Conservation (phyloP, 2,329 filamentous ascomycete species). For the Trichoderma atrobrunneum region DNA sequence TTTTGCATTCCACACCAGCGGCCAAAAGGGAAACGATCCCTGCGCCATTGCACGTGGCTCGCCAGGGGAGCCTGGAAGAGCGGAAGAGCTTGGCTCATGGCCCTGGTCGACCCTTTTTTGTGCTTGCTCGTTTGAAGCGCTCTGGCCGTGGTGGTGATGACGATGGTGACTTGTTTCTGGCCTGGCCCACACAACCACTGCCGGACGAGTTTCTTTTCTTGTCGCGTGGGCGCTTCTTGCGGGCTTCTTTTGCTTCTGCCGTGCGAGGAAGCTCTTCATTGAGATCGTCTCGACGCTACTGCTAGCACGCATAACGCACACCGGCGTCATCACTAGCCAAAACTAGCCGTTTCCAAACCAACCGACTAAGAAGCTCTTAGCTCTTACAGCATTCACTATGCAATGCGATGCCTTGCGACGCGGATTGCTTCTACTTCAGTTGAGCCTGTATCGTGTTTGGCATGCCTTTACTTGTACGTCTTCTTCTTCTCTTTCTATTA, state of each 20-base stretch:
- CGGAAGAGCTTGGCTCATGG: background rate
- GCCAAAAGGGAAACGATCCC: conserved; percentile 11
- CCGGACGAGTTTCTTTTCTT: background rate
- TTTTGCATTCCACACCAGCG: conserved; percentile 9
- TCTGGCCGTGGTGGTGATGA: background rate
- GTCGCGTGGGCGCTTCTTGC: background rate
- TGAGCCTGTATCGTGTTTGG: background rate
- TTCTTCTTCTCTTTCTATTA: background rate
- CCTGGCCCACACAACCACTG: background rate
- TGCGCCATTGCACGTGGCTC: conserved; percentile 21
- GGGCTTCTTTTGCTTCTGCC: background rate
- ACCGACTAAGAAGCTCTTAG: background rate
- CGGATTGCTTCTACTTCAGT: background rate
- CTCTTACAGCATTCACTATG: background rate
- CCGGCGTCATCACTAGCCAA: background rate
- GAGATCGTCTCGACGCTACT: conserved; percentile 1
- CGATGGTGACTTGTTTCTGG: background rate
- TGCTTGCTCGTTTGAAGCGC: background rate
- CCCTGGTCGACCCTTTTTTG: background rate
- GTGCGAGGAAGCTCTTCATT: background rate
- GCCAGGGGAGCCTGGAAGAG: conserved; percentile 15
- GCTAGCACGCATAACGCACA: background rate
- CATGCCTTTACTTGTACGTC: background rate
- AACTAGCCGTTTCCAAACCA: background rate
- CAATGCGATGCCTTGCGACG: background rate